Base-by-base conservation (phyloP, 768 basidiomycete genomes). In the Russula sp. region DNA sequence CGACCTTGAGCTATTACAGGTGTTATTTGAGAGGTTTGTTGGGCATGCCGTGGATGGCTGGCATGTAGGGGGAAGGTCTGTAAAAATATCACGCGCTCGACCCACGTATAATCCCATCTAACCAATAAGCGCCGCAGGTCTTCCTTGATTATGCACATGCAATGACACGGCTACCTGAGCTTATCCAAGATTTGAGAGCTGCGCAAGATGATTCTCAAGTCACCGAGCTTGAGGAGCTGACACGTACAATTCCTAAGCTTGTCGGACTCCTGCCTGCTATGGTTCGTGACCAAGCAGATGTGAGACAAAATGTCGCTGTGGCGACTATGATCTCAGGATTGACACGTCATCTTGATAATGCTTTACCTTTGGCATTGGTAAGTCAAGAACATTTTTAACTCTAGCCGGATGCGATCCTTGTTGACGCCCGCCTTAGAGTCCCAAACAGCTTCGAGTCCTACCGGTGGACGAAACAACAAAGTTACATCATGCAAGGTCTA, bases 11-110 rank as follows among this genome's bases (percentile, higher is more conserved):
- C 78, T 96, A 14, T 75, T 97, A 26, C 78, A 79, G 40, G 79
- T 80, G n/a, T 73, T 98, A 26, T 91, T 98, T 69, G 78, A 76
- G 56, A 80, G 80, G 10, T 86, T 98, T 68, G 78, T 77, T 26
- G 81, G 80, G 13, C 79, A 79, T 44, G 73, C 78, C 2, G 81
- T 95, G 11, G 84, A 84, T 49, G 85, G 85, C 10, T 97, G 95
- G 95, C 81, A 87, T 70, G 80, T 84, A 40, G 86, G 89, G 95
- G 95, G 57, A 89, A 94, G 82, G 93, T 57, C 34, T 22, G 58
- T 44, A 28, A 24, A 38, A 68, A 54, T 32, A 52, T 30, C 32
- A n/a, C 66, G 62, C 16, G 24, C 6, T 28, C 42, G n/a, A 18
- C 22, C 40, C 11, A 26, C 14, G 7, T 28, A 2, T 40, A 40